These are phyloP conservation scores for Xerocomellus amylosporus DNA, from an alignment of 768 basidiomycete genomes.

Conservation along the genomic window DNA sequence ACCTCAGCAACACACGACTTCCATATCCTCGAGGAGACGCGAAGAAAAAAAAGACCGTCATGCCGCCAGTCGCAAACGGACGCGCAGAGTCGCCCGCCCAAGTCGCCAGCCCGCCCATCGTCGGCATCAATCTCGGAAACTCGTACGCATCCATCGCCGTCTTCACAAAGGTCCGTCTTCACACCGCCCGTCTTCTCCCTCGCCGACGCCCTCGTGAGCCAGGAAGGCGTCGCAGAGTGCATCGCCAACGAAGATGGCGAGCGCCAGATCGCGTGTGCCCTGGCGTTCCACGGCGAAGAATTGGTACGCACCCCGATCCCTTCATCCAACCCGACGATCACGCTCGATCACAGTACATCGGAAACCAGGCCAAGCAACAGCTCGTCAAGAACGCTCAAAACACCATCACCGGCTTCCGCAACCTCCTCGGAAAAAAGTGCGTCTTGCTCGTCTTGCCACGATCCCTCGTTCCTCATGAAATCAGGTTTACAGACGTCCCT, in stretches of 20 bases:
- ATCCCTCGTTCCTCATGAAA: too few relatives aligned
- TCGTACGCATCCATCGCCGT: slow-evolving; percentile 94
- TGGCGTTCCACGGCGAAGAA: slow-evolving; percentile 90
- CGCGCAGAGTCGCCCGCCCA: slow-evolving; percentile 43
- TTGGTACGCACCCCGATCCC: slow-evolving; percentile 60
- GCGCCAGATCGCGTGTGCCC: slow-evolving; percentile 92
- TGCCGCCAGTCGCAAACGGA: slow-evolving; percentile 52
- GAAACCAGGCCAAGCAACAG: slow-evolving; percentile 91
- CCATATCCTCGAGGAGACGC: too few relatives aligned
- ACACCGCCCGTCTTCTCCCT: not conserved
- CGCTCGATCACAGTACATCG: slow-evolving; percentile 71
- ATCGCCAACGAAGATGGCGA: slow-evolving; percentile 99
- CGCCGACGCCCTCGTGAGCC: not conserved
- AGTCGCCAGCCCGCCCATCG: slow-evolving; percentile 50
- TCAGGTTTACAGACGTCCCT: slow-evolving; percentile 73
- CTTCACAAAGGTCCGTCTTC: slow-evolving; percentile 73
- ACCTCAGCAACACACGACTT: slow-evolving; percentile 7
- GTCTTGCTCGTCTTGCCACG: slow-evolving; percentile 19
- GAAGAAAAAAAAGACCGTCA: slow-evolving; percentile 16
- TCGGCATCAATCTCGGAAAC: slow-evolving; percentile 97
- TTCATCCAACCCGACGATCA: slow-evolving; percentile 3
- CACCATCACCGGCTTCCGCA: slow-evolving; percentile 93
- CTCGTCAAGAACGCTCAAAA: slow-evolving; percentile 94
- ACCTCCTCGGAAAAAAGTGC: slow-evolving; percentile 88
- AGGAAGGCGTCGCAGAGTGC: slow-evolving; percentile 92